These are phyloP conservation scores for Chaetomiaceae sp. DNA, from an alignment of 2,329 filamentous ascomycete species.

Conservation along the genomic window DNA sequence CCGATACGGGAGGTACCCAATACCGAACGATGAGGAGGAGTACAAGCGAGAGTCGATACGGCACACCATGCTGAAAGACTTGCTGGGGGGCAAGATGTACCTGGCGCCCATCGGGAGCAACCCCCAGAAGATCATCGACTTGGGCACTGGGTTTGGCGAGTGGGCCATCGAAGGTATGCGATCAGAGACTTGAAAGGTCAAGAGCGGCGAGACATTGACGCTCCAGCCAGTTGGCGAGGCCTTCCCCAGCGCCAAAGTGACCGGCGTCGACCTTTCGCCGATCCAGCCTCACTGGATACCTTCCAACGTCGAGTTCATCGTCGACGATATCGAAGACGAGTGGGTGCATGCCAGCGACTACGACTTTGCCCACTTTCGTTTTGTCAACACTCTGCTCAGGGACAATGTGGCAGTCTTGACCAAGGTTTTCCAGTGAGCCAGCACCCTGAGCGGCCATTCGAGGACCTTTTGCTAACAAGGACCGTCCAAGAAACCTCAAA, in stretches of 20 bases:
- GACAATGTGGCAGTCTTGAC: slow-evolving; percentile 31
- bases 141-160: slow-evolving; percentile 48
- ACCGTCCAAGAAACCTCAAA: slow-evolving; percentile 34
- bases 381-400: slow-evolving; percentile 49
- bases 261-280: slow-evolving; percentile 42
- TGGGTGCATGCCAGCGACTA: slow-evolving; percentile 55
- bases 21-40: slow-evolving; percentile 51
- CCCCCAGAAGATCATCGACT: slow-evolving; percentile 47
- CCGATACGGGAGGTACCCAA: slow-evolving; percentile 43
- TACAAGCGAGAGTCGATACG: slow-evolving; percentile 46
- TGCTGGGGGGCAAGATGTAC: slow-evolving; percentile 40
- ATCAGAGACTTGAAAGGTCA: slow-evolving; percentile 2
- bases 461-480: neutral
- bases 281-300: slow-evolving; percentile 44
- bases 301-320: slow-evolving; percentile 51
- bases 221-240: slow-evolving; percentile 40
- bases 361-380: slow-evolving; percentile 57
- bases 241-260: slow-evolving; percentile 43
- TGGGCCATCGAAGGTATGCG: slow-evolving; percentile 52
- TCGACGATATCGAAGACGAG: slow-evolving; percentile 52
- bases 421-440: slow-evolving; percentile 23
- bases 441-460: too few relatives aligned
- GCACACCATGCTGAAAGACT: slow-evolving; percentile 46
- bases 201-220: neutral
- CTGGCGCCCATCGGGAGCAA: slow-evolving; percentile 41